phyloP scores from a whole-genome alignment of 495 filamentous ascomycete species.

The Talaromyces nanjingensis region DNA sequence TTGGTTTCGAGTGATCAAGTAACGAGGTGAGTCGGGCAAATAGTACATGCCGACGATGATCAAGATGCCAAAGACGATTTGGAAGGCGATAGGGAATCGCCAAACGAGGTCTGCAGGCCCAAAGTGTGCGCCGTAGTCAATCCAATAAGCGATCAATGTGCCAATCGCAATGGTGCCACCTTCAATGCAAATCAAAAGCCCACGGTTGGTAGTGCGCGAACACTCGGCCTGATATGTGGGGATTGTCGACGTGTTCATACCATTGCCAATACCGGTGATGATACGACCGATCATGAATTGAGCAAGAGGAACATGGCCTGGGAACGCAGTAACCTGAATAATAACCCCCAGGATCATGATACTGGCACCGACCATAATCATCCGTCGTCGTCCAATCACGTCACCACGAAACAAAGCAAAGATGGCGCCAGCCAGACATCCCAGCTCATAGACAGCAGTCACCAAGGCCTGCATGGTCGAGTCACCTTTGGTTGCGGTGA shows the following conservation, averaged over 20 bases:
- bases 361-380: slow-evolving; percentile 50
- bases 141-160: slow-evolving; percentile 72
- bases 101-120: slow-evolving; percentile 57
- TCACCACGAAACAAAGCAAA: slow-evolving; percentile 65
- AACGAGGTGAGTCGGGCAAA: slow-evolving; percentile 72
- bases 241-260: slow-evolving; percentile 72
- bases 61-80: slow-evolving; percentile 64
- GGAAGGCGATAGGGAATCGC: slow-evolving; percentile 81
- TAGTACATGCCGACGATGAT: slow-evolving; percentile 57
- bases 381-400: slow-evolving; percentile 49
- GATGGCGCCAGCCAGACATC: slow-evolving; percentile 70
- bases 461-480: slow-evolving; percentile 72
- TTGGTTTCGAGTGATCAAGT: slow-evolving; percentile 61
- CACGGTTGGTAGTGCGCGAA: slow-evolving; percentile 67
- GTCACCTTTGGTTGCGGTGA: slow-evolving; percentile 58
- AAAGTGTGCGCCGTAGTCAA: slow-evolving; percentile 72
- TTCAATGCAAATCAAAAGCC: slow-evolving; percentile 78
- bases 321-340: slow-evolving; percentile 60
- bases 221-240: slow-evolving; percentile 78
- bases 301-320: slow-evolving; percentile 36
- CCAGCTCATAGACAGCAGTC: slow-evolving; percentile 78
- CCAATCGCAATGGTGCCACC: slow-evolving; percentile 76
- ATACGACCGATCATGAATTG: slow-evolving; percentile 73
- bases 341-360: slow-evolving; percentile 76
- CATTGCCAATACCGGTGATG: slow-evolving; percentile 70